Base-by-base conservation (phyloP, 2,329 filamentous ascomycete genomes). In the Colletotrichum cordylinicola region DNA sequence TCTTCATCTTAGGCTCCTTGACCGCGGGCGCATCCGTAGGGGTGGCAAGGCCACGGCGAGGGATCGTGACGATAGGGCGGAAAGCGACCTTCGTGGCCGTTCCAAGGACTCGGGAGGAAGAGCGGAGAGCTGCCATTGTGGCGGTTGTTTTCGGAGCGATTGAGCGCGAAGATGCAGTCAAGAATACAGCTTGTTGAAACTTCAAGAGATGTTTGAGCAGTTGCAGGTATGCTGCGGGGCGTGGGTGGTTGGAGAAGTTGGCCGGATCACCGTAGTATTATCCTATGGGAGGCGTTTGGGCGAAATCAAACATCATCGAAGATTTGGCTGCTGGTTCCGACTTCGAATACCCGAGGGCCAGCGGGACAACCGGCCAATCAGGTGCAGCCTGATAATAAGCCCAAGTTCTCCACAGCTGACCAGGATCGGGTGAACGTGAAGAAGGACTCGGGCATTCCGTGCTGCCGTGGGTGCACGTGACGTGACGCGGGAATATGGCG, bases 1-100 rank as follows among this genome's bases (percentile, higher is more conserved):
- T 96, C 93, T 98, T 98, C 88, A 94, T 92, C 81, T 89, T 90
- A 72, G 94, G 90, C 80, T 94, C 90, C 79, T 91, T 86, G 73
- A 91, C 87, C 66, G 91, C 90, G 65, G 92, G 90, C 43, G 92
- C 90, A 84, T 93, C 85, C 82, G 87, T 87, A 78, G 91, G 86
- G 4, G 90, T 87, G 71, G 90, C 90, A 87, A 92, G 90, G 76
- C 88, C 87, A 77, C 90, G 89, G 35, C 74, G 70, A 76, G 74
- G 70, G 67, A 86, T 80, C 78, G 88, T 86, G 80, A 86, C 83
- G 77, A 85, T 85, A 78, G 85, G 85, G 69, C 82, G 82, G 78
- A 84, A 80, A 65, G 83, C 78, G 80, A 82, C 79, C 78, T 82
- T 80, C 76, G 86, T 81, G 80, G 87, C 84, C 79, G 86, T 83